A percentile compares a stretch with the other conserved stretches of the same genome.
phyloP scores from a whole-genome alignment of 495 filamentous ascomycete genomes.

The Penicillium tannophilum region DNA sequence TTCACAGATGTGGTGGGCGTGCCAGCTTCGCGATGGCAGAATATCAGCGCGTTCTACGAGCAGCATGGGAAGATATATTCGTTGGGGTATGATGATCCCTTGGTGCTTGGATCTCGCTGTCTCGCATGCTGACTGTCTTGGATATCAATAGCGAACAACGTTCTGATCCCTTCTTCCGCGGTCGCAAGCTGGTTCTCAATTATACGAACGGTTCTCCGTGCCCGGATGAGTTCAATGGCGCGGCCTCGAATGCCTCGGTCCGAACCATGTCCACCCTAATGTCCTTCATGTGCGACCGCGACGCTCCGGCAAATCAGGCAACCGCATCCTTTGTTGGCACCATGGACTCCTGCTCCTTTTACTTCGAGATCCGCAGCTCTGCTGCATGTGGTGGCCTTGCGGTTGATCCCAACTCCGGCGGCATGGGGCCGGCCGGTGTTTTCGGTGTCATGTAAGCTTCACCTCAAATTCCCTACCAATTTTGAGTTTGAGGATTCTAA shows the following conservation, averaged over 20 bases:
- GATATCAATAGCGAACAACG: slow-evolving; percentile 56
- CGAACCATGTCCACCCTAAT: slow-evolving; percentile 85
- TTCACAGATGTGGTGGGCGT: slow-evolving; percentile 72
- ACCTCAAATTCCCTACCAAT: not conserved
- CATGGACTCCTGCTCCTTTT: slow-evolving; percentile 90
- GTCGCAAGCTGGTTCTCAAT: slow-evolving; percentile 87
- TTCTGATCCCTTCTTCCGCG: slow-evolving; percentile 75
- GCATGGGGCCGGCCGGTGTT: slow-evolving; percentile 82
- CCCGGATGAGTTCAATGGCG: slow-evolving; percentile 29
- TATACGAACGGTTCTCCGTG: slow-evolving; percentile 91
- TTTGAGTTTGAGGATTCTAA: slow-evolving; percentile 10
- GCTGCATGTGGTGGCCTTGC: slow-evolving; percentile 78
- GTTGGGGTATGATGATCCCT: slow-evolving; percentile 65
- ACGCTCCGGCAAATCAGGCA: slow-evolving; percentile 59
- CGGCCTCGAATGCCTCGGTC: slow-evolving; percentile 33
- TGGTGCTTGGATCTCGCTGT: not conserved
- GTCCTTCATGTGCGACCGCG: slow-evolving; percentile 89
- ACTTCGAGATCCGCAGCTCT: slow-evolving; percentile 89
- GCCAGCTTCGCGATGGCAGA: slow-evolving; percentile 64
- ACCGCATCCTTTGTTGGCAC: slow-evolving; percentile 80
- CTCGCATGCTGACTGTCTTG: slow-evolving; percentile 12
- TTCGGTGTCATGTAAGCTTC: slow-evolving; percentile 84
- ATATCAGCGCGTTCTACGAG: slow-evolving; percentile 91
- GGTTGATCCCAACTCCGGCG: slow-evolving; percentile 58
- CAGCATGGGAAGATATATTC: slow-evolving; percentile 73